Conservation (phyloP, 1,284 basidiomycete genomes). For the Naganishia albida region DNA sequence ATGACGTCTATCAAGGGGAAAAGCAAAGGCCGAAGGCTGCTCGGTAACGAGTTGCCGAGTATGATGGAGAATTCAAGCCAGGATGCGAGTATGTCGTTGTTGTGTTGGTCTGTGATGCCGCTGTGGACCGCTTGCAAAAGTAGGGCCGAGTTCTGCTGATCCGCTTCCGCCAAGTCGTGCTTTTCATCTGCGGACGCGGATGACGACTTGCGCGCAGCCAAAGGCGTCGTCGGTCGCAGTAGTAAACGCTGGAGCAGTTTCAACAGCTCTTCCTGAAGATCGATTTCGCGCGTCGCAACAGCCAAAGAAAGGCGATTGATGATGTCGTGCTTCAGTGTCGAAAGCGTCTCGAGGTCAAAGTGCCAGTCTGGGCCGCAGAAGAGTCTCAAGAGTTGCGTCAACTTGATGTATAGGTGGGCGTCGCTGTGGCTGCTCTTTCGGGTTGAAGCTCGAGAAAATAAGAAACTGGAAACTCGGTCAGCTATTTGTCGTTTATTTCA, state of each 20-base stretch:
- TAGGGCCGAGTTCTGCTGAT: slow-evolving; percentile 56
- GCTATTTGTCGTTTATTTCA: neutral
- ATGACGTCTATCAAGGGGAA: slow-evolving; percentile 77
- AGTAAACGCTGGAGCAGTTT: slow-evolving; percentile 18
- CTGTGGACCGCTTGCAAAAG: slow-evolving; percentile 77
- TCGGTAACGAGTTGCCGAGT: slow-evolving; percentile 80
- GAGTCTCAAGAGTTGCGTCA: slow-evolving; percentile 12
- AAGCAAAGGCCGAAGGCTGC: slow-evolving; percentile 67
- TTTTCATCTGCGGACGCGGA: neutral
- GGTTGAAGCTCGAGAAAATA: slow-evolving; percentile 13
- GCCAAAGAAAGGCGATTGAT: slow-evolving; percentile 24
- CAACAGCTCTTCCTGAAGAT: slow-evolving; percentile 20
- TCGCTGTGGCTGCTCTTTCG: slow-evolving; percentile 2
- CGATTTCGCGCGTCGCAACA: slow-evolving; percentile 13
- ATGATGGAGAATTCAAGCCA: slow-evolving; percentile 96
- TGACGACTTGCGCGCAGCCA: neutral
- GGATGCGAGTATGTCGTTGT: slow-evolving; percentile 80
- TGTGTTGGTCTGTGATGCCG: slow-evolving; percentile 69
- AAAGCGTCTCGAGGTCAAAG: slow-evolving; percentile 5
- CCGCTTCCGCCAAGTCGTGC: slow-evolving; percentile 8
- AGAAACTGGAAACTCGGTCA: neutral
- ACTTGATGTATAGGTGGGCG: slow-evolving; percentile 6
- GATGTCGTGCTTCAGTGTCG: slow-evolving; percentile 20
- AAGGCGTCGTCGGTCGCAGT: neutral
- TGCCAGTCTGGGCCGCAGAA: slow-evolving; percentile 21